Base-by-base conservation (phyloP, 495 filamentous ascomycete genomes). In the Tuber umbilicatum region DNA sequence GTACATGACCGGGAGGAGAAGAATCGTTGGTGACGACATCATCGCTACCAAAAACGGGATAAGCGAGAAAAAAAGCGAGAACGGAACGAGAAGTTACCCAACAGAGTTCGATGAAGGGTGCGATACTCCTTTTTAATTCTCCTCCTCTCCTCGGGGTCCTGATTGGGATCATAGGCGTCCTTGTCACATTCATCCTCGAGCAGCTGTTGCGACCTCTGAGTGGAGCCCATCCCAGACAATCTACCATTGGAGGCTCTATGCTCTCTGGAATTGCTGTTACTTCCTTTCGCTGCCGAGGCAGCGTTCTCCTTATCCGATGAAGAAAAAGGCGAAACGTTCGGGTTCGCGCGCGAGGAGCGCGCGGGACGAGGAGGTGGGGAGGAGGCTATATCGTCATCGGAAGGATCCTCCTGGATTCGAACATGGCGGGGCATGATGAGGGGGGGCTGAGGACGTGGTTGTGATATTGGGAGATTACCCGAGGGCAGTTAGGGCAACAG, bases 131-230 rank as follows among this genome's bases (percentile, higher is more conserved):
- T 89, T 40, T 93, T 89, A 37, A 97, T 82, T 50, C 86, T 81
- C 67, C 94, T 86, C 40, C 94, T 88, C 82, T 94, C 89, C n/a
- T 90, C 89, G 50, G 90, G 87, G 75, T 92, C 88, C 81, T 99
- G 95, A 78, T 97, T 90, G 0, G 95, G 95, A 76, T 99, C 93
- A 81, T 96, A 99, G 75, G 86, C 90, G 73, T 86, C 82, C 7
- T 82, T 87, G 21, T 86, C 81, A 0, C 75, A 82, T n/a, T 79
- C 80, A 47, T 85, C 81, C 37, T 83, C 81, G 12, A 81, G 73
- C 5, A 77, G 42, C 68, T 71, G 43, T 82, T 75, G 69, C 78
- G 79, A 19, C 77, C 75, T 78, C 64, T 80, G 78, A n/a, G 78
- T 78, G 1, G 76, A 50, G 50, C 70, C 60, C 31, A 80, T 60